Evolutionary conservation across 371 early-diverging fungal species (phyloP).

Genomic region (Mortierella sp.): DNA sequence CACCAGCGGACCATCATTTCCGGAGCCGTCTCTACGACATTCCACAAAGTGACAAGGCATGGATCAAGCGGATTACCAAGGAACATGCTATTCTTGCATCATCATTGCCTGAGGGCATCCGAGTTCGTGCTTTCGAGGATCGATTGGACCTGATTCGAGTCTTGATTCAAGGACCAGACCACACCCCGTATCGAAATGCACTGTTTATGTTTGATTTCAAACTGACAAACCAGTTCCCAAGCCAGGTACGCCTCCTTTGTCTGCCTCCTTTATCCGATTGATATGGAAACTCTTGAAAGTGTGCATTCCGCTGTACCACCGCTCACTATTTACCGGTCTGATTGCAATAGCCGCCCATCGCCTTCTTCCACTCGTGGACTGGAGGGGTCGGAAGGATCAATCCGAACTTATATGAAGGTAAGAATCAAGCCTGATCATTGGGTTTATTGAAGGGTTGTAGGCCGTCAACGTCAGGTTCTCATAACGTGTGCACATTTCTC

Average conservation of each 20-base stretch:
- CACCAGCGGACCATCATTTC: conserved; percentile 48
- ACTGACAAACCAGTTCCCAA: conserved; percentile 57
- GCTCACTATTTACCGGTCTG: background rate
- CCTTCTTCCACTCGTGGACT: conserved; percentile 63
- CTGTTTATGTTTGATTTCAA: conserved; percentile 62
- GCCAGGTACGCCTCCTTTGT: conserved; percentile 14
- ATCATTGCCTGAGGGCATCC: conserved; percentile 57
- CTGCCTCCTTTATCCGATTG: too few species aligned
- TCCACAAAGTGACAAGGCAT: conserved; percentile 24
- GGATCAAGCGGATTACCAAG: conserved; percentile 42
- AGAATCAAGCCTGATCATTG: background rate
- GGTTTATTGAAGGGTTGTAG: background rate
- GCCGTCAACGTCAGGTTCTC: background rate
- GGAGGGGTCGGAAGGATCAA: conserved; percentile 61
- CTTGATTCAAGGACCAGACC: conserved; percentile 59
- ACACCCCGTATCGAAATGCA: conserved; percentile 59
- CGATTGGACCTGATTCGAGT: conserved; percentile 61
- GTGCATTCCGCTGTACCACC: background rate
- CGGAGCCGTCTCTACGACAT: conserved; percentile 4
- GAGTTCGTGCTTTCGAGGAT: conserved; percentile 62
- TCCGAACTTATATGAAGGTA: conserved; percentile 64
- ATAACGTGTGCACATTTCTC: too few species aligned
- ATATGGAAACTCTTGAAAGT: background rate
- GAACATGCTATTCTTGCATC: conserved; percentile 48
- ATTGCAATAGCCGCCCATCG: conserved; percentile 50